Percentiles rank a stretch among this genome's conserved stretches.
These are phyloP conservation scores for Nematocida ausubeli DNA, from an alignment of 371 early-diverging fungal species.

Conservation along the genomic window DNA sequence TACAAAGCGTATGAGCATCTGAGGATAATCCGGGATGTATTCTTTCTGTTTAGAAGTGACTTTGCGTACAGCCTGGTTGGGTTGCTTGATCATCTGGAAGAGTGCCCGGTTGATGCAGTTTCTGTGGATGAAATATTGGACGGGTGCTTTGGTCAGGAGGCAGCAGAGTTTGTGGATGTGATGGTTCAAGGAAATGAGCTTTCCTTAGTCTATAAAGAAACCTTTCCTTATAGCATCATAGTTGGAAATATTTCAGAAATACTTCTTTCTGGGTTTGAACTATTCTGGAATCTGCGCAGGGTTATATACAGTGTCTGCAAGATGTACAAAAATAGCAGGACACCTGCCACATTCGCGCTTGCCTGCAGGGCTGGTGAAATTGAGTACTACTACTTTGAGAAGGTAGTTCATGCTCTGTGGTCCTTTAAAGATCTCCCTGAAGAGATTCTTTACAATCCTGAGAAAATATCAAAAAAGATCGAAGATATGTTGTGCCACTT, in stretches of 20 bases:
- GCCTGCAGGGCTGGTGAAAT: neutral
- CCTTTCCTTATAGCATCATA: constrained; percentile 49
- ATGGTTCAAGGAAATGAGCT: constrained; percentile 45
- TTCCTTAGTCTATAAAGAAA: constrained; percentile 51
- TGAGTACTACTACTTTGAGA: constrained; percentile 35
- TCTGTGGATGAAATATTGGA: constrained; percentile 58
- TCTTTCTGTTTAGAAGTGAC: constrained; percentile 62
- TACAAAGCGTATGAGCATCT: constrained; percentile 45
- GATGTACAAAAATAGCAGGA: constrained; percentile 9
- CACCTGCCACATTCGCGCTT: neutral
- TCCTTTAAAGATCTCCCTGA: constrained; percentile 6
- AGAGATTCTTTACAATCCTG: constrained; percentile 29
- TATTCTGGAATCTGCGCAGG: constrained; percentile 63
- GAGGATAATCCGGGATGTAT: constrained; percentile 49
- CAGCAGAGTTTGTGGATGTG: constrained; percentile 45
- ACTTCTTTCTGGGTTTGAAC: constrained; percentile 59
- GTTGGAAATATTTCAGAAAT: constrained; percentile 48
- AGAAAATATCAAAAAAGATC: constrained; percentile 26
- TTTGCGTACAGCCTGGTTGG: constrained; percentile 61
- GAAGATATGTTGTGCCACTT: constrained; percentile 22
- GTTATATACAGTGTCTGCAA: constrained; percentile 43
- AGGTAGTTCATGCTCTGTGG: neutral
- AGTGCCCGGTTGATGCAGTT: neutral
- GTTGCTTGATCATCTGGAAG: constrained; percentile 27
- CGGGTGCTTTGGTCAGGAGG: constrained; percentile 43